Evolutionary conservation across 345 rosid genomes (phyloP), one percentile per base, ranked within the genome.

Genomic region (Mercurialis annua): DNA sequence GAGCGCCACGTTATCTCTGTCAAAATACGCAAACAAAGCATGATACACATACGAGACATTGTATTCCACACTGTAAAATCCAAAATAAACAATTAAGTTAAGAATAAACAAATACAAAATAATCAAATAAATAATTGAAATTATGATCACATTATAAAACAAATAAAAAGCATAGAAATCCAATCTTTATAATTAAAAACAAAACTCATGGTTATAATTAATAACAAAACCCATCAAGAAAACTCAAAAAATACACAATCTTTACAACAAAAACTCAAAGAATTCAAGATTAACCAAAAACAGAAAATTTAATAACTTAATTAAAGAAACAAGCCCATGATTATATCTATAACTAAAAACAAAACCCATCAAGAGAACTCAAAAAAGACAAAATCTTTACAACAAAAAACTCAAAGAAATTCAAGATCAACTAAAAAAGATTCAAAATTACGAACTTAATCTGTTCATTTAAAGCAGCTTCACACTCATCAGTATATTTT

Each of bases 381-480:
- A 14, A 65, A 38, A 21, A 50, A 23, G 4, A 20, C 3, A 40
- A 31, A n/a, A n/a, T 8, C 30, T 24, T 38, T 18, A 6, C 4
- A n/a, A 0, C 1, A 6, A 20, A 10, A 48, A 21, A 24, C 2
- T 17, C 2, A 46, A 7, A 15, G 31, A 21, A 10, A 51, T 51
- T 14, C 2, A 66, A 60, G 20, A 3, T 18, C 20, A 7, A 38
- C 31, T 12, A 4, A 55, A 48, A 3, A 26, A 24, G 23, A 55
- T 38, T 1, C 24, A 24, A 29, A 18, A 49, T 49, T 66, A 48
- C 82, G 16, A 63, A 93, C 99, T 93, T 90, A 83, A 93, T 90
- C 83, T 93, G 97, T 62, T 89, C 91, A 61, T 93, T 93, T 59
- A 93, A 40, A 53, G 96, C 96, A 5, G 96, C 80, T 77, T 93